Conservation (phyloP, 2,329 filamentous ascomycete species). For the Fusarium burgessii region DNA sequence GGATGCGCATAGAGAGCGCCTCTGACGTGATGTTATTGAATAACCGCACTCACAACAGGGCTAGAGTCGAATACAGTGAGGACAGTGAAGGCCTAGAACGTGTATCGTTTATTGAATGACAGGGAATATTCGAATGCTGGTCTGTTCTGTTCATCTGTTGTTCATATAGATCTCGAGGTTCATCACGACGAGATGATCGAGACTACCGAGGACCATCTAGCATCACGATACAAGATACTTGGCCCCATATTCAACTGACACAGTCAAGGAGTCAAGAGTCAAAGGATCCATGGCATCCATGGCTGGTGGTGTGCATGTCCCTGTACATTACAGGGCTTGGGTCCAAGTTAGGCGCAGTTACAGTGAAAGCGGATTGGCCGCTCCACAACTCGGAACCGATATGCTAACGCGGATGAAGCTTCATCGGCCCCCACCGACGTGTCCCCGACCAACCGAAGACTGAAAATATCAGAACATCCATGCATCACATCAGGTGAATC, state of each 20-base stretch:
- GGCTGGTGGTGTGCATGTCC: conserved; percentile 36
- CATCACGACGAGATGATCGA: neutral
- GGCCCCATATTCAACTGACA: neutral
- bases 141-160: neutral
- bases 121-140: neutral
- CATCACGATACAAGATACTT: neutral
- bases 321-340: conserved; percentile 44
- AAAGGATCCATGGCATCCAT: neutral
- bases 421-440: conserved; percentile 38
- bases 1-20: conserved; percentile 33
- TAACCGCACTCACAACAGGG: conserved; percentile 14
- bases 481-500: conserved; percentile 45
- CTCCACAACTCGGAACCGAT: conserved; percentile 41
- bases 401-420: conserved; percentile 42
- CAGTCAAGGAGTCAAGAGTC: neutral
- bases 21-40: conserved; percentile 32
- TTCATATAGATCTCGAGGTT: neutral
- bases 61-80: neutral
- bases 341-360: conserved; percentile 38
- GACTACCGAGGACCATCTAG: neutral
- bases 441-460: conserved; percentile 42
- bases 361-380: conserved; percentile 48
- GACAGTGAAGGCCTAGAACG: neutral
- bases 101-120: neutral
- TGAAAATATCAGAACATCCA: conserved; percentile 38